Base-by-base conservation (phyloP, 2,329 filamentous ascomycete genomes). In the Acrocalymma vagum region DNA sequence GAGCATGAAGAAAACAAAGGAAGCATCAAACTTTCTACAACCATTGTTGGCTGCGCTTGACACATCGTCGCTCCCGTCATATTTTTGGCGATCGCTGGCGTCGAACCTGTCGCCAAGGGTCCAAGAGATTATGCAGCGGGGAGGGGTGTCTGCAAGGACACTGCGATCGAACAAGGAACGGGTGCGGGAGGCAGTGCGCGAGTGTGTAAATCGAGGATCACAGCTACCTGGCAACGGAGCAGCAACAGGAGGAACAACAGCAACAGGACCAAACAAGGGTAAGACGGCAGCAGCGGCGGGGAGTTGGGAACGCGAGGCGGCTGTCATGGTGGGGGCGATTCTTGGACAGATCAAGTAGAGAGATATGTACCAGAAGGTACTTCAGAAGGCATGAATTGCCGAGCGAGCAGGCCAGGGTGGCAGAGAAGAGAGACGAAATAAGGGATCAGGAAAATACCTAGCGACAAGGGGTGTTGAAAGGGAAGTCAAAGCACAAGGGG, bases 61-160 rank as follows among this genome's bases (percentile, higher is more conserved):
- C 69, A 96, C 91, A 0, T 84, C 88, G 0, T 94, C 89, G 2
- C 75, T 99, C 11, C 84, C 90, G 1, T 93, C 88, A 1, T 95
- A 93, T 67, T 99, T 96, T 73, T 99, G 94, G 91, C 82, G 94
- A 37, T 88, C 87, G 7, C 81, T 97, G 60, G 94, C 94, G 0
- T 84, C 87, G 1, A 86, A 84, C 40, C 77, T 97, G 44, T 83
- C 87, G 3, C 76, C 84, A 0, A 82, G 89, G 15, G 90, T 96
- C 0, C 86, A 91, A 67, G 93, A 97, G 53, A 89, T 97, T 29
- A 71, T 95, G 42, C 84, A 81, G 46, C 82, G 89, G 42, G 92
- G 93, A 2, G 93, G 94, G 0, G 87, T 92, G 1, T 87, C 88
- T 18, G 90, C 90, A 4, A 81, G 94, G 42, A 92, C 90, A 4